These are phyloP conservation scores for Populus hybrid DNA, from an alignment of 441 rosid species.

Conservation along the genomic window DNA sequence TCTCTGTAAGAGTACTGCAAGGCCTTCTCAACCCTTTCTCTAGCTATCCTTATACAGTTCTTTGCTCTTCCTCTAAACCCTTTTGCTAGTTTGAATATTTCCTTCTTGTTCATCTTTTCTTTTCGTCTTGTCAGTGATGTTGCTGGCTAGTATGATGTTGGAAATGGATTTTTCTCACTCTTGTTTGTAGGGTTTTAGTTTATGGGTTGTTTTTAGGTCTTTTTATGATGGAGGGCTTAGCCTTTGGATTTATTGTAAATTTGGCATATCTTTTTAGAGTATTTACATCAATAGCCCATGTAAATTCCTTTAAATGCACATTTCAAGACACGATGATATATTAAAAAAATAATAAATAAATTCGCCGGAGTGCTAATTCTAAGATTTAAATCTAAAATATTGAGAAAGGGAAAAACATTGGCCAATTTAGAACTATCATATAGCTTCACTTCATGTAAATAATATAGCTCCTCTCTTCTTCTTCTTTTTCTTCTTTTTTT, in stretches of 20 bases:
- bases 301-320: not conserved
- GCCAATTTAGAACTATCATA: not conserved
- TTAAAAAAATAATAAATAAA: too few species aligned
- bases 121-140: not conserved
- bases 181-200: too few species aligned
- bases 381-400: not conserved
- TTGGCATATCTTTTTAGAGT: not conserved
- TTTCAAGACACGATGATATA: not conserved
- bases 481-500: too few species aligned
- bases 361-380: not conserved
- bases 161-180: too few species aligned
- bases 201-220: not conserved
- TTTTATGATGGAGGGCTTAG: not conserved
- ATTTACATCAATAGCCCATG: not conserved
- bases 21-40: constrained; percentile 98
- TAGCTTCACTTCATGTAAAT: not conserved
- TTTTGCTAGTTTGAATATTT: constrained; percentile 75
- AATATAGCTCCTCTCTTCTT: too few species aligned
- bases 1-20: constrained; percentile 95
- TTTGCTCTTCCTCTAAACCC: constrained; percentile 98
- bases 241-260: not conserved
- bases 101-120: constrained; percentile 73
- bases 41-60: constrained; percentile 86
- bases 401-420: not conserved
- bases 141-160: not conserved